These are phyloP conservation scores for Gracilaria caudata DNA, from an alignment of 23 red algal species.

Conservation along the genomic window DNA sequence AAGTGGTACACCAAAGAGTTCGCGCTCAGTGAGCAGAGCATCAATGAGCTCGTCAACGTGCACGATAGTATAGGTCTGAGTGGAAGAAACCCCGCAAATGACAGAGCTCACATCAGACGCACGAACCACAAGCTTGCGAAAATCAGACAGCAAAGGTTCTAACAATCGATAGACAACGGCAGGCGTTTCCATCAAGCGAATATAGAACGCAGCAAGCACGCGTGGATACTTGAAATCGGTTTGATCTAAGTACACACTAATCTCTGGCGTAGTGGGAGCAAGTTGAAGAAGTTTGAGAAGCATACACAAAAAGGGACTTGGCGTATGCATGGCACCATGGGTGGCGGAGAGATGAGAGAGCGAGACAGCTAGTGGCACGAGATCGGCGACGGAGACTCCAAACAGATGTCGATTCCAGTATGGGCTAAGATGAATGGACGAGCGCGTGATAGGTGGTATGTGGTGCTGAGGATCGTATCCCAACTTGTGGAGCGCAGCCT, in stretches of 20 bases:
- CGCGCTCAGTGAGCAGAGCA: slow-evolving; percentile 57
- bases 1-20: slow-evolving; percentile 76
- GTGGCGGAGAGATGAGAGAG: slow-evolving; percentile 57
- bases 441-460: slow-evolving; percentile 70
- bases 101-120: background rate
- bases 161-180: slow-evolving; percentile 53
- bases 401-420: slow-evolving; percentile 84
- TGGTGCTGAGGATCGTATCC: slow-evolving; percentile 87
- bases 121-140: slow-evolving; percentile 68
- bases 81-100: background rate
- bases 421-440: slow-evolving; percentile 65
- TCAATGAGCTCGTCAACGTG: slow-evolving; percentile 83
- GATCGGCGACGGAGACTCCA: slow-evolving; percentile 69
- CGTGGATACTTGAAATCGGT: slow-evolving; percentile 80
- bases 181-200: slow-evolving; percentile 62
- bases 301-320: slow-evolving; percentile 90
- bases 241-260: slow-evolving; percentile 71
- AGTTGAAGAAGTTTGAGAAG: slow-evolving; percentile 93
- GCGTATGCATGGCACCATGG: slow-evolving; percentile 26
- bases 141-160: slow-evolving; percentile 83
- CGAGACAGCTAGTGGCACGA: slow-evolving; percentile 65
- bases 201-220: slow-evolving; percentile 84
- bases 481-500: slow-evolving; percentile 60
- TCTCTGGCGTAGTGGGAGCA: slow-evolving; percentile 41
- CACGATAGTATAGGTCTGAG: slow-evolving; percentile 21